Base-by-base conservation (phyloP, 805 yeast species). In the Candida morakotiae region DNA sequence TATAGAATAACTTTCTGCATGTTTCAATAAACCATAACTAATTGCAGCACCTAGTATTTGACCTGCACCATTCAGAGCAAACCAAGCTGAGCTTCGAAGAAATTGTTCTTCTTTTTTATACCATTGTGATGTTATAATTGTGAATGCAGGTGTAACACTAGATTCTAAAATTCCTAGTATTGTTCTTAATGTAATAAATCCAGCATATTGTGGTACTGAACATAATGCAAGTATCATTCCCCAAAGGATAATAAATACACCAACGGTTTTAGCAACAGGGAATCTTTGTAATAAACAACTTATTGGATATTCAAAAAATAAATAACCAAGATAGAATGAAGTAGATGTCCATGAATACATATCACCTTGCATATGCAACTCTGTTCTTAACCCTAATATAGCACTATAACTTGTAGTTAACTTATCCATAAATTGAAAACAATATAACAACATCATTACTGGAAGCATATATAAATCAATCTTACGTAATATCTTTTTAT, bases 181-280 rank as follows among this genome's bases (percentile, higher is more conserved):
- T 32, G 58, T 58, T 51, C 63, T 55, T 43, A 59, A 62, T 28
- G 54, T 67, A 52, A 64, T 58, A 20, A 64, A 61, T 3, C 69
- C 69, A 11, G 63, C 62, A 41, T 59, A 64, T n/a, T 64, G 51
- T 2, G 80, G 71, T 2, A 70, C 73, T 1, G 83, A 69, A 43
- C 73, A 77, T n/a, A 76, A 59, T 25, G 74, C 63, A 24, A 79
- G 56, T n/a, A 78, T 53, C 53, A 48, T 39, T 16, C 87, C 87
- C 88, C 89, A 83, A 0, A 74, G 29, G n/a, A 78, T 49, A 27
- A 81, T 69, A 41, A 71, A 69, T 1, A 55, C 42, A 8, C 75
- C 61, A 3, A 73, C 63, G 3, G 77, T 57, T 45, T 74, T 77
- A 4, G 79, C 69, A 44, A 82, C 65, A 2, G 81, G 83, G 35